Conservation (phyloP, 2,329 filamentous ascomycete genomes). For the Neofusicoccum parvum region DNA sequence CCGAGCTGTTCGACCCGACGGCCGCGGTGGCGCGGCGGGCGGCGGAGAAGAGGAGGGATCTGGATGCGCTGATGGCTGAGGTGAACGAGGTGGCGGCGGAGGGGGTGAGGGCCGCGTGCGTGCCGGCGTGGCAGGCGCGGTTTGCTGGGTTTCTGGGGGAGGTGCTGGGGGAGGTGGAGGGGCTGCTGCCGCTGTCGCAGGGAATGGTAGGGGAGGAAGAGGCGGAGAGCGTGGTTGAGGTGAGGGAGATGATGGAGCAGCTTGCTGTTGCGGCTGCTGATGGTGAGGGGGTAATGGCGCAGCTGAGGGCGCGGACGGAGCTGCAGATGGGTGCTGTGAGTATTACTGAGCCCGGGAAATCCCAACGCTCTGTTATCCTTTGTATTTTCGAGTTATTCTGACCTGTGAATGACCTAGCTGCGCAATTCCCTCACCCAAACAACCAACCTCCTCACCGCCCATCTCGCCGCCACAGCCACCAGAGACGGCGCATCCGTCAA, state of each 20-base stretch:
- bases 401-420: neutral
- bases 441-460: slow-evolving; percentile 12
- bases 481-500: slow-evolving; percentile 42
- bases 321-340: neutral
- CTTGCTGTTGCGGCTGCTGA: neutral
- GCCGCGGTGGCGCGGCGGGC: neutral
- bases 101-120: neutral
- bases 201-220: neutral
- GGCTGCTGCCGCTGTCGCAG: neutral
- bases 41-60: neutral
- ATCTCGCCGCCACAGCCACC: slow-evolving; percentile 27
- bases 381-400: too few species aligned
- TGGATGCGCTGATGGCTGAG: neutral
- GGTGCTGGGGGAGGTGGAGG: neutral
- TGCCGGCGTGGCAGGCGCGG: neutral
- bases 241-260: slow-evolving; percentile 8
- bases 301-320: neutral
- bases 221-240: neutral
- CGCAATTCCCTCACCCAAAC: slow-evolving; percentile 1
- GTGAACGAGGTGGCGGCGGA: neutral
- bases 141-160: neutral
- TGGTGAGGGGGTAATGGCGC: neutral
- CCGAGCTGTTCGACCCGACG: neutral
- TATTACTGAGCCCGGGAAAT: neutral
- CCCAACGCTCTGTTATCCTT: neutral